Percentiles rank a stretch among this genome's conserved stretches.
Conservation (phyloP, 139 green algal genomes). For the Chlamydomonas incerta region DNA sequence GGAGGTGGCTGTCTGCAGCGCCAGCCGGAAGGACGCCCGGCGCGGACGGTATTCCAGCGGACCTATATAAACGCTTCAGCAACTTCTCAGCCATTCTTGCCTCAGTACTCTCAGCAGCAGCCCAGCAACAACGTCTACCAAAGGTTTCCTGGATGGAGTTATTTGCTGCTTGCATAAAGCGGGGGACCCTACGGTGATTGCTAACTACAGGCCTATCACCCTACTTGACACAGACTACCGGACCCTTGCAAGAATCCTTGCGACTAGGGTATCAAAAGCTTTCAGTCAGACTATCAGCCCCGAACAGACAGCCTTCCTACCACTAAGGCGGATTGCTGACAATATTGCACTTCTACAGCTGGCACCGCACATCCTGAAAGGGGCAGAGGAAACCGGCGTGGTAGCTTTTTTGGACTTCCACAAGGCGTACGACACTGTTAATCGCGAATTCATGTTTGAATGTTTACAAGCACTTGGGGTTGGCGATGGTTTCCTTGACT, state of each 20-base stretch:
- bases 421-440: conserved; percentile 54
- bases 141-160: conserved; percentile 38
- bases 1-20: too few relatives aligned
- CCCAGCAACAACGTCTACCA: background rate
- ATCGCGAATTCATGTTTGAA: conserved; percentile 37
- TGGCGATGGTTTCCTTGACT: conserved; percentile 24
- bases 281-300: conserved; percentile 27
- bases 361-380: conserved; percentile 1
- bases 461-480: conserved; percentile 29
- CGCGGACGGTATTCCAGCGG: conserved; percentile 14
- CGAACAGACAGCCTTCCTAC: conserved; percentile 60
- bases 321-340: conserved; percentile 38
- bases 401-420: conserved; percentile 36
- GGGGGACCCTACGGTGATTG: background rate
- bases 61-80: background rate
- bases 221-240: conserved; percentile 56
- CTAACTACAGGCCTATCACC: conserved; percentile 57
- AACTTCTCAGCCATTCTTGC: background rate
- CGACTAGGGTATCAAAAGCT: background rate
- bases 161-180: conserved; percentile 48
- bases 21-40: conserved; percentile 4
- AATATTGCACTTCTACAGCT: conserved; percentile 44
- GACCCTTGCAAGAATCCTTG: conserved; percentile 38
- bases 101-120: background rate
- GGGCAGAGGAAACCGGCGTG: background rate